Percentiles rank a stretch among this genome's conserved stretches.
phyloP scores from a whole-genome alignment of 2,329 filamentous ascomycete species.

The Fusarium buharicum region DNA sequence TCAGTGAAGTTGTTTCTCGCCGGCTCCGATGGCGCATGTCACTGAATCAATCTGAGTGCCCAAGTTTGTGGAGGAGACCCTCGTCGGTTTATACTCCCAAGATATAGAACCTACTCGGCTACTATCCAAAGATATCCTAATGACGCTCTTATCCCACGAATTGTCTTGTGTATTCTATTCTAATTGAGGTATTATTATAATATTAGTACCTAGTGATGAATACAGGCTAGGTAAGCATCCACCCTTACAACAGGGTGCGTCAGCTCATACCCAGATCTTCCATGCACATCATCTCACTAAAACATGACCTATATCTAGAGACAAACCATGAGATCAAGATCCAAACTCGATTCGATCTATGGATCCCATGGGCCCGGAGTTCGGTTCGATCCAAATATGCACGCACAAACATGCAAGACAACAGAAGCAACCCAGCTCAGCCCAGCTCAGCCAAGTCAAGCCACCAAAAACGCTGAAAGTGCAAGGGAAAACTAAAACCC shows the following conservation, averaged over 20 bases:
- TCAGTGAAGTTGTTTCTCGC: neutral
- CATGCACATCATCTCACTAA: no score
- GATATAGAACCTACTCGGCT: no score
- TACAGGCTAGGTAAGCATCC: neutral
- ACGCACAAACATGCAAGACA: conserved; percentile 2
- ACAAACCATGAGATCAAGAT: neutral
- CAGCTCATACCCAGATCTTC: no score
- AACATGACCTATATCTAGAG: conserved; percentile 5
- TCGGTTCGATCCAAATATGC: conserved; percentile 23
- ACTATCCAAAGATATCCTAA: no score
- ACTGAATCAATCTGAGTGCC: neutral
- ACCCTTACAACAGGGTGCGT: neutral
- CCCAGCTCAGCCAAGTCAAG: neutral
- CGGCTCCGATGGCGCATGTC: neutral
- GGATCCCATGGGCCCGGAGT: conserved; percentile 22
- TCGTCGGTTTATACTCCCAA: no score
- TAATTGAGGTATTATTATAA: no score
- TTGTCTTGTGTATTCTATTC: no score
- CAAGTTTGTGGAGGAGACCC: neutral
- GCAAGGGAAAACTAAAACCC: conserved; percentile 5
- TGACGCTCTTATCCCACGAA: no score
- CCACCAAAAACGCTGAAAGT: neutral
- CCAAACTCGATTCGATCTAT: neutral
- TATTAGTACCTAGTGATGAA: no score
- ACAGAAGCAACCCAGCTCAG: neutral